Base-by-base conservation (phyloP, 1,284 basidiomycete genomes). In the Ceratobasidium sp. region DNA sequence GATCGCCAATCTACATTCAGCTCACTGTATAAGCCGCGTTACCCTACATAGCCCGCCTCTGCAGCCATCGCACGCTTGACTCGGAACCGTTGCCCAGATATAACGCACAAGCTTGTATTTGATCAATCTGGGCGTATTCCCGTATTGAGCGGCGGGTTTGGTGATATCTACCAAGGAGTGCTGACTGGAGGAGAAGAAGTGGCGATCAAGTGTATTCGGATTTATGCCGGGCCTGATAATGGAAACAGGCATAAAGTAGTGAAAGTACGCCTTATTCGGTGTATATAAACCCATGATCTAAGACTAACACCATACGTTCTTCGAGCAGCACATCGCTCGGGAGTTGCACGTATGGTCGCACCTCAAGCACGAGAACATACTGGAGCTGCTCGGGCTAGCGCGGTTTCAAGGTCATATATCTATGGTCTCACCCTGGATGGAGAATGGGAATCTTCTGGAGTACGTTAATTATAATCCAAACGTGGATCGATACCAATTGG, bases 191-290 rank as follows among this genome's bases (percentile, higher is more conserved):
- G 48, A 28, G 48, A 42, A 28, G 23, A 33, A 40, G 50, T 38
- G 10, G 66, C 66, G 28, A 54, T 68, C 20, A 68, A 68, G 48
- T 68, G 66, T 33, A 4, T 26, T 10, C 52, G 66, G 28, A 3
- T 61, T 15, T 61, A 54, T 9, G 3, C 23, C 23, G 20, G 20
- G 3, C 52, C 7, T 7, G 20, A 54, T 9, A n/a, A 54, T 23
- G 7, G 20, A 20, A 7, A 54, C 20, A 7, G 15, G 9, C 52
- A 54, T 4, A 54, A 54, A n/a, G 9, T 54, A 7, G 20, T 54
- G 15, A 54, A 54, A n/a, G 52, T 23, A 54, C 5, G 13, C 13
- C 7, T 6, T 46, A n/a, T n/a, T n/a, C n/a, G n/a, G n/a, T n/a
- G n/a, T n/a, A n/a, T n/a, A n/a, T n/a, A n/a, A n/a, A n/a, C n/a